A percentile compares a stretch with the other conserved stretches of the same genome.
Conservation (phyloP, 2,329 filamentous ascomycete species). For the Coniella lustricola region DNA sequence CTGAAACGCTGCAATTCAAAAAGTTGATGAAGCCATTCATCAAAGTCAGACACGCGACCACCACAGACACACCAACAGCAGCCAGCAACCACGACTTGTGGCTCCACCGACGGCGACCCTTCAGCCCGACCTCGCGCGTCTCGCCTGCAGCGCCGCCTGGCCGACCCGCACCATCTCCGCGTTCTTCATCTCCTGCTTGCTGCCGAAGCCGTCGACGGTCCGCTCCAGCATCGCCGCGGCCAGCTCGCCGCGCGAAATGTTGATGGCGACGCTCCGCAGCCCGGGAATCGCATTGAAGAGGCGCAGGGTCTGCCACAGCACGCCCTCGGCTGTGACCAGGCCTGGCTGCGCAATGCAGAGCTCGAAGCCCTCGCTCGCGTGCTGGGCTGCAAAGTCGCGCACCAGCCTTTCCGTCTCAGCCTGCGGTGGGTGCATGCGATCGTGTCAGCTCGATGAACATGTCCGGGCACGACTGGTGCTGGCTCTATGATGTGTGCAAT, state of each 20-base stretch:
- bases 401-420: constrained; percentile 39
- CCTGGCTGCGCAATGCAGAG: constrained; percentile 36
- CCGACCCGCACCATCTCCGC: constrained; percentile 35
- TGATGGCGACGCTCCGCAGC: not conserved
- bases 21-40: too few relatives aligned
- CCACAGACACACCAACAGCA: too few relatives aligned
- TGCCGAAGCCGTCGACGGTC: constrained; percentile 37
- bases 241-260: constrained; percentile 17
- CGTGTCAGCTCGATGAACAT: not conserved
- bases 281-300: constrained; percentile 26
- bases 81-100: too few relatives aligned
- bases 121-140: not conserved
- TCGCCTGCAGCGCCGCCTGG: constrained; percentile 4
- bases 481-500: too few relatives aligned
- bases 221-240: constrained; percentile 38
- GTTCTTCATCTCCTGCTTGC: constrained; percentile 37
- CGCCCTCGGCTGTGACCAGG: constrained; percentile 29
- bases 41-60: too few relatives aligned
- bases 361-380: constrained; percentile 28
- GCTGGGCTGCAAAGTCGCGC: constrained; percentile 32
- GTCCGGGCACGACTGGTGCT: too few relatives aligned
- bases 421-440: constrained; percentile 22
- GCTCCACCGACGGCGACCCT: too few relatives aligned
- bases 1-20: too few relatives aligned
- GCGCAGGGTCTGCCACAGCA: not conserved